Evolutionary conservation across 116 monocot species (phyloP).

Genomic region (Iris pallida): DNA sequence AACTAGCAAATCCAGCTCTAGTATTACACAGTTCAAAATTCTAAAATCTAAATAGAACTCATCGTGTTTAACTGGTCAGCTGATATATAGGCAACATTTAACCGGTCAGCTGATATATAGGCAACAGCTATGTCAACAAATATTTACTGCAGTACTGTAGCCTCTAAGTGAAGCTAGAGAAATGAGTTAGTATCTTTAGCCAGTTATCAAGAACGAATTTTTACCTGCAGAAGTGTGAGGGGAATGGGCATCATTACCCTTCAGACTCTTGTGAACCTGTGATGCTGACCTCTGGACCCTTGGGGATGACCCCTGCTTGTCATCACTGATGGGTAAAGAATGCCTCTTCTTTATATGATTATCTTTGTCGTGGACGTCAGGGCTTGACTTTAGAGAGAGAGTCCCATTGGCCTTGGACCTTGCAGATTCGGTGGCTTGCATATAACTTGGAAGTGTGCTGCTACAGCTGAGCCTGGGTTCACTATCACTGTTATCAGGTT

Average conservation of each 20-base stretch:
- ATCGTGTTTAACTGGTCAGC: too few relatives aligned
- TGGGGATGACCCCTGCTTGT: conserved; percentile 57
- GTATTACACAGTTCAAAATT: too few relatives aligned
- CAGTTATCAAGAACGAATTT: not conserved
- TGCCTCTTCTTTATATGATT: conserved; percentile 44
- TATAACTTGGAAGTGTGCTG: conserved; percentile 77
- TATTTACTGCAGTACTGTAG: too few relatives aligned
- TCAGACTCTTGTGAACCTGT: conserved; percentile 40
- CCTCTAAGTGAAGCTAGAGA: too few relatives aligned
- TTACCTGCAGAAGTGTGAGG: conserved; percentile 63
- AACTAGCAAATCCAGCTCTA: too few relatives aligned
- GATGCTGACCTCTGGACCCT: conserved; percentile 60
- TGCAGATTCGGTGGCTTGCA: conserved; percentile 84
- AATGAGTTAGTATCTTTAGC: too few relatives aligned
- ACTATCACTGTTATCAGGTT: conserved; percentile 43
- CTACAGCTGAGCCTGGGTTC: conserved; percentile 48
- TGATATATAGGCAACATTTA: too few relatives aligned
- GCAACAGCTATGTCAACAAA: too few relatives aligned
- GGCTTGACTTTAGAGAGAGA: conserved; percentile 56
- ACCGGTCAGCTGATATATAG: too few relatives aligned
- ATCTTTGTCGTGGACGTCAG: conserved; percentile 61
- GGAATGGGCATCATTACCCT: conserved; percentile 34
- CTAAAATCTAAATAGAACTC: too few relatives aligned
- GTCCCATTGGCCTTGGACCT: conserved; percentile 55
- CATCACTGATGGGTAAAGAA: conserved; percentile 49